Conservation (phyloP, 257 asterid species). For the Nicotiana noctiflora region DNA sequence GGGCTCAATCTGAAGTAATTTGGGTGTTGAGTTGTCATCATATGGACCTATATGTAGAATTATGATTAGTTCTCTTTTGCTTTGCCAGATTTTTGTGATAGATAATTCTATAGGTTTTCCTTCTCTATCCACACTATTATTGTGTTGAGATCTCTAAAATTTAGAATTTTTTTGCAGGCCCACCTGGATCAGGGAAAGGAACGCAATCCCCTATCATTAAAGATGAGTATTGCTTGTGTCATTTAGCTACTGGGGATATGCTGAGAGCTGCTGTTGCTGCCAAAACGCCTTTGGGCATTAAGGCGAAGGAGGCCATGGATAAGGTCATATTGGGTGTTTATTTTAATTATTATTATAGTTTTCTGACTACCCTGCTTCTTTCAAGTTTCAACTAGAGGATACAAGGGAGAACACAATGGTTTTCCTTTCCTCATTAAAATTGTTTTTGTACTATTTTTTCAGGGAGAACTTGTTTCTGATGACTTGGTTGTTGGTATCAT, state of each 20-base stretch:
- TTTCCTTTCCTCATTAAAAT: background rate
- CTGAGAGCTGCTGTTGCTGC: slow-evolving; percentile 98
- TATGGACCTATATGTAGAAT: background rate
- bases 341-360: background rate
- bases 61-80: background rate
- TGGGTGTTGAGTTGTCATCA: background rate
- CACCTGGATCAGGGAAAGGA: slow-evolving; percentile 98
- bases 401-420: slow-evolving; percentile 40
- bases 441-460: background rate
- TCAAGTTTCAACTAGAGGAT: slow-evolving; percentile 15
- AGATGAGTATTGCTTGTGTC: slow-evolving; percentile 92
- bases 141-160: background rate
- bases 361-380: slow-evolving; percentile 2
- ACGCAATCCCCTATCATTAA: slow-evolving; percentile 90
- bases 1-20: background rate
- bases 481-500: slow-evolving; percentile 93
- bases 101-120: background rate
- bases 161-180: slow-evolving; percentile 37
- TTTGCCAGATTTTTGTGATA: background rate
- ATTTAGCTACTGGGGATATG: slow-evolving; percentile 98
- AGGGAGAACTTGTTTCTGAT: slow-evolving; percentile 70
- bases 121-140: background rate
- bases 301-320: slow-evolving; percentile 98
- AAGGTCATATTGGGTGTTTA: slow-evolving; percentile 35
- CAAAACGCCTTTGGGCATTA: slow-evolving; percentile 83